phyloP scores from a whole-genome alignment of 23 red algal genomes.

The Gracilaria caudata region DNA sequence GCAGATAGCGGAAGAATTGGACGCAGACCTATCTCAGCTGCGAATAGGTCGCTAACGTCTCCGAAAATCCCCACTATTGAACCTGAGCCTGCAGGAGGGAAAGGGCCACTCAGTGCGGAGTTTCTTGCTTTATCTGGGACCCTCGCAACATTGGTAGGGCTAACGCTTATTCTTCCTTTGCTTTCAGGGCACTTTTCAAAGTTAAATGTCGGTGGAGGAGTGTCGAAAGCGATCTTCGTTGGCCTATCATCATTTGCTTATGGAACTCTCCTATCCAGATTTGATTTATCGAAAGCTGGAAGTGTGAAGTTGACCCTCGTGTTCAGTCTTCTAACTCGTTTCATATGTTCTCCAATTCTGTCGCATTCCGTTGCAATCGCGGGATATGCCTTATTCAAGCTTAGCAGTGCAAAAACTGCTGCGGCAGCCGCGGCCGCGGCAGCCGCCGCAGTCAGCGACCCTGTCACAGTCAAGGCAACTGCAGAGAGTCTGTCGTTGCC shows the following conservation, averaged over 20 bases:
- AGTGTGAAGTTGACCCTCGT: constrained; percentile 52
- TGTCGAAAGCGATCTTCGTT: constrained; percentile 17
- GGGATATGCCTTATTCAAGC: constrained; percentile 42
- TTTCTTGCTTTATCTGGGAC: constrained; percentile 63
- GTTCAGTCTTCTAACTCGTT: constrained; percentile 50
- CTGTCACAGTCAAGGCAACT: constrained; percentile 56
- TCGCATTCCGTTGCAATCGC: constrained; percentile 67
- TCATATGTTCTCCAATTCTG: constrained; percentile 49
- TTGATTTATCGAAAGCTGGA: constrained; percentile 56
- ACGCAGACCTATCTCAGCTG: background rate
- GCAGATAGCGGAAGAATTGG: background rate
- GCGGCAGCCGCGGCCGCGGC: constrained; percentile 48
- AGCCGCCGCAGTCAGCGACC: constrained; percentile 28
- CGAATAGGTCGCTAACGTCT: background rate
- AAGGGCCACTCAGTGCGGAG: constrained; percentile 62
- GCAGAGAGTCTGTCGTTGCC: constrained; percentile 44
- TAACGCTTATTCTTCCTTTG: constrained; percentile 11
- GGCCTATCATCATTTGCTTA: constrained; percentile 59
- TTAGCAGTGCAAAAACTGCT: constrained; percentile 40
- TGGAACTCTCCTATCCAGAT: constrained; percentile 51
- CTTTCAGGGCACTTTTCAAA: constrained; percentile 11
- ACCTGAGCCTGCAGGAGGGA: constrained; percentile 50
- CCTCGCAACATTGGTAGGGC: constrained; percentile 33
- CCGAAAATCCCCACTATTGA: background rate
- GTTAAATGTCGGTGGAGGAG: background rate